phyloP scores from a whole-genome alignment of 2,329 filamentous ascomycete species.

The Colletotrichum orbiculare region DNA sequence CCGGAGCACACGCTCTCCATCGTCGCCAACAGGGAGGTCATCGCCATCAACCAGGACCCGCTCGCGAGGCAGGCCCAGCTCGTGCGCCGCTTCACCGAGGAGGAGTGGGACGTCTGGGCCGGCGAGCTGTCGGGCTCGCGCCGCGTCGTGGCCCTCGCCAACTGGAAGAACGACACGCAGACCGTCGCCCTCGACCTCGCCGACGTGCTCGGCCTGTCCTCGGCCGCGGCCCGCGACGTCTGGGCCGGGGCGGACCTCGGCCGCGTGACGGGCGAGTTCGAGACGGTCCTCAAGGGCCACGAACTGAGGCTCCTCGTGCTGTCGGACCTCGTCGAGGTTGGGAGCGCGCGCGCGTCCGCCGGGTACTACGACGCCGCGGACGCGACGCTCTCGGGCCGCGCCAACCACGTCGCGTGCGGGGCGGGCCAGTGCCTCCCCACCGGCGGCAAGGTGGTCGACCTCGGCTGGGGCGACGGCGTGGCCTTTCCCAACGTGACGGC shows the following conservation, averaged over 20 bases:
- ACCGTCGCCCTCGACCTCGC: conserved; percentile 55
- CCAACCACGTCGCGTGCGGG: conserved; percentile 49
- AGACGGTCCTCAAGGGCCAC: conserved; percentile 49
- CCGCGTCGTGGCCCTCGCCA: conserved; percentile 58
- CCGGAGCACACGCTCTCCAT: conserved; percentile 53
- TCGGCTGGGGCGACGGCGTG: conserved; percentile 48
- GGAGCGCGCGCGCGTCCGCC: conserved; percentile 39
- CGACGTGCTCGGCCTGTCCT: conserved; percentile 49
- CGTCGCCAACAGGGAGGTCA: conserved; percentile 63
- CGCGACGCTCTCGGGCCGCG: conserved; percentile 46
- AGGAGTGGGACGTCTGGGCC: conserved; percentile 63
- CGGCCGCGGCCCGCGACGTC: conserved; percentile 51
- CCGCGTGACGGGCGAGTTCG: conserved; percentile 45
- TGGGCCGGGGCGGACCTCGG: conserved; percentile 51
- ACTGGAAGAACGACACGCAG: conserved; percentile 59
- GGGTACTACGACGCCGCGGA: conserved; percentile 57
- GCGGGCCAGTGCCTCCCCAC: conserved; percentile 54
- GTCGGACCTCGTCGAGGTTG: conserved; percentile 43
- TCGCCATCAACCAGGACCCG: conserved; percentile 68
- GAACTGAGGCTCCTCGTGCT: conserved; percentile 54
- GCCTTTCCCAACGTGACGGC: conserved; percentile 48
- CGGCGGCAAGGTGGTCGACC: conserved; percentile 54
- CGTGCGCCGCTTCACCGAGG: conserved; percentile 57
- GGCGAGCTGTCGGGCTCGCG: conserved; percentile 57
- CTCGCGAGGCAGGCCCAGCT: conserved; percentile 63